These are phyloP conservation scores for Drechslera avenae DNA, from an alignment of 2,329 filamentous ascomycete genomes.

Conservation along the genomic window DNA sequence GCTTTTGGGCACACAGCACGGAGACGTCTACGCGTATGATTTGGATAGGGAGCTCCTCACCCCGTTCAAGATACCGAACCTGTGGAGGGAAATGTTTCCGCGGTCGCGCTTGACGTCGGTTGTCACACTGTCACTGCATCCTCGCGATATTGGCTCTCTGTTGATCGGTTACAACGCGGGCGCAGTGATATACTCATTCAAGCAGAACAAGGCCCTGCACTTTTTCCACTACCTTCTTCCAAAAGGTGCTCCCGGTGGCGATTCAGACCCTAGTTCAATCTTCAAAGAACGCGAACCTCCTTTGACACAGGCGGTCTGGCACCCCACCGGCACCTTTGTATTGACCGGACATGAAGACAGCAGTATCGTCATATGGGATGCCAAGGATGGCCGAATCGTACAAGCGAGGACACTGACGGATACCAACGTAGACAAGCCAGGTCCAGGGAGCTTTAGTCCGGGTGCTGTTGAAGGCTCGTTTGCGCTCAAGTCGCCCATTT, in stretches of 20 bases:
- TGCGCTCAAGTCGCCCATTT: conserved; percentile 73
- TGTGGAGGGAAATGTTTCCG: conserved; percentile 78
- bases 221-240: conserved; percentile 86
- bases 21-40: conserved; percentile 91
- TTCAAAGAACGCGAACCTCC: conserved; percentile 71
- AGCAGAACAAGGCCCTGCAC: conserved; percentile 78
- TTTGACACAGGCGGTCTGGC: conserved; percentile 86
- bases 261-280: conserved; percentile 66
- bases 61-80: conserved; percentile 81
- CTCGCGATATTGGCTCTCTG: conserved; percentile 88
- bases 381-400: conserved; percentile 82
- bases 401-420: conserved; percentile 81
- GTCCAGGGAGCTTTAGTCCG: conserved; percentile 50
- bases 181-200: conserved; percentile 90
- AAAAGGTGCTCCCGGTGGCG: conserved; percentile 79
- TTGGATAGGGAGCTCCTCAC: conserved; percentile 79
- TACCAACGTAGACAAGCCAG: conserved; percentile 72
- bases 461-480: conserved; percentile 57
- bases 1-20: conserved; percentile 79
- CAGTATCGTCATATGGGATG: conserved; percentile 92
- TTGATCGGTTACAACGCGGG: conserved; percentile 90
- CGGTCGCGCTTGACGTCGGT: conserved; percentile 68
- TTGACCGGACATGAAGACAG: conserved; percentile 88
- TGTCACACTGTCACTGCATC: conserved; percentile 82
- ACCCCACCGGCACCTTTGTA: conserved; percentile 90